These are phyloP conservation scores for Berkeleyomyces basicola DNA, from an alignment of 2,329 filamentous ascomycete genomes.

Conservation along the genomic window DNA sequence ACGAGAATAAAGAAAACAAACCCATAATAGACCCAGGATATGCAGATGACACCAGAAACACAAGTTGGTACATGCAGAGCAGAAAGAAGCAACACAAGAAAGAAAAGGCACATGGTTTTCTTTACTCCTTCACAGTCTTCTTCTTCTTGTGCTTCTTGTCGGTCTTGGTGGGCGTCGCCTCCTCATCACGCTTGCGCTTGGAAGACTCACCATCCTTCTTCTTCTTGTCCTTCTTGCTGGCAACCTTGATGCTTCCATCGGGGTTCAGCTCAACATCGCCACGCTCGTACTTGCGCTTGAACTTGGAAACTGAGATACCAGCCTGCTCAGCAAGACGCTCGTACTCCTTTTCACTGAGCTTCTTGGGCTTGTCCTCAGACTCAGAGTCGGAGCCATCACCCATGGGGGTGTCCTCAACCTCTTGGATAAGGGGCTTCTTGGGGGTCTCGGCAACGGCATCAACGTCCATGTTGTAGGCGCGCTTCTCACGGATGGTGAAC, in stretches of 20 bases:
- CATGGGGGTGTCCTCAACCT: constrained; percentile 25
- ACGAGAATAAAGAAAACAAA: constrained; percentile 8
- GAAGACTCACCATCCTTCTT: constrained; percentile 30
- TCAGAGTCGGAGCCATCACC: constrained; percentile 24
- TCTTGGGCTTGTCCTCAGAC: constrained; percentile 19
- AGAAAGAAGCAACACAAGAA: constrained; percentile 8
- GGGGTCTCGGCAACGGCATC: constrained; percentile 51
- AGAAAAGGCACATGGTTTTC: neutral
- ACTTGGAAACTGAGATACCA: constrained; percentile 57
- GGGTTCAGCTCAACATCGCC: constrained; percentile 52
- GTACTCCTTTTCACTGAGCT: constrained; percentile 21
- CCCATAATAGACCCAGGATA: constrained; percentile 12
- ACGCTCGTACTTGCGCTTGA: constrained; percentile 61
- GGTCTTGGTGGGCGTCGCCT: constrained; percentile 33
- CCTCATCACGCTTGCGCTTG: constrained; percentile 53
- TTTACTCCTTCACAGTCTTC: constrained; percentile 20
- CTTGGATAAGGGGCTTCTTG: constrained; percentile 31
- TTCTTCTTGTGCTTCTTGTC: constrained; percentile 39
- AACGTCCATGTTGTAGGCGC: constrained; percentile 88
- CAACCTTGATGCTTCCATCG: constrained; percentile 47
- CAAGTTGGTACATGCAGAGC: constrained; percentile 11
- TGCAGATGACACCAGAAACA: constrained; percentile 14
- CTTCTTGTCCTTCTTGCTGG: constrained; percentile 64
- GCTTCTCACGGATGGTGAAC: constrained; percentile 80
- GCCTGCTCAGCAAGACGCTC: constrained; percentile 46